A percentile compares a stretch with the other conserved stretches of the same genome.
Conservation (phyloP, 495 filamentous ascomycete species). For the Penicilliopsis zonata region DNA sequence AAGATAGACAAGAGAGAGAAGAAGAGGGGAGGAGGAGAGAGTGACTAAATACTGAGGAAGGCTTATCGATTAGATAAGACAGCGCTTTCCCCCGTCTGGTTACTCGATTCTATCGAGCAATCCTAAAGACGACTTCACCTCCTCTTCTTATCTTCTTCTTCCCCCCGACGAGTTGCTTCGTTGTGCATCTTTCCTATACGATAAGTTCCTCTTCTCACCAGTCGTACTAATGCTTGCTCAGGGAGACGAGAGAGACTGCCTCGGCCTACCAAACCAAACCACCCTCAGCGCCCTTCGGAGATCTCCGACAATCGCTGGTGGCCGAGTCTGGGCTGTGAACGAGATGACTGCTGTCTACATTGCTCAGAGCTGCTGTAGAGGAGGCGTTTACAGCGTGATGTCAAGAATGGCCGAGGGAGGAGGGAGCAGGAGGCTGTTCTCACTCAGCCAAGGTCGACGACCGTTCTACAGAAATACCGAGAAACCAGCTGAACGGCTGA, state of each 20-base stretch:
- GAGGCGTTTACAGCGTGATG: too few relatives aligned
- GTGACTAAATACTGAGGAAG: background rate
- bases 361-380: too few relatives aligned
- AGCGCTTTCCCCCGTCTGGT: background rate
- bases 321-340: too few relatives aligned
- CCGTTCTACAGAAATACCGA: too few relatives aligned
- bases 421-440: too few relatives aligned
- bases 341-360: too few relatives aligned
- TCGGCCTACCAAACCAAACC: background rate
- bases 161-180: background rate
- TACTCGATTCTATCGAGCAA: background rate
- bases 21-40: background rate
- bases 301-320: conserved; percentile 13
- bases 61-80: background rate
- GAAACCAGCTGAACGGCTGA: too few relatives aligned
- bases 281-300: conserved; percentile 7
- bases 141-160: background rate
- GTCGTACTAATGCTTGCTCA: too few relatives aligned
- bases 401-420: too few relatives aligned
- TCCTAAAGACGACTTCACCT: background rate
- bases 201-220: background rate
- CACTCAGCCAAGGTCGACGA: too few relatives aligned
- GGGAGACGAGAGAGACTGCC: too few relatives aligned
- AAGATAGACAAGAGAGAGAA: background rate
- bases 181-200: background rate